phyloP scores from a whole-genome alignment of 176 grass and related monocot genomes.

The Phoenix roebelenii region DNA sequence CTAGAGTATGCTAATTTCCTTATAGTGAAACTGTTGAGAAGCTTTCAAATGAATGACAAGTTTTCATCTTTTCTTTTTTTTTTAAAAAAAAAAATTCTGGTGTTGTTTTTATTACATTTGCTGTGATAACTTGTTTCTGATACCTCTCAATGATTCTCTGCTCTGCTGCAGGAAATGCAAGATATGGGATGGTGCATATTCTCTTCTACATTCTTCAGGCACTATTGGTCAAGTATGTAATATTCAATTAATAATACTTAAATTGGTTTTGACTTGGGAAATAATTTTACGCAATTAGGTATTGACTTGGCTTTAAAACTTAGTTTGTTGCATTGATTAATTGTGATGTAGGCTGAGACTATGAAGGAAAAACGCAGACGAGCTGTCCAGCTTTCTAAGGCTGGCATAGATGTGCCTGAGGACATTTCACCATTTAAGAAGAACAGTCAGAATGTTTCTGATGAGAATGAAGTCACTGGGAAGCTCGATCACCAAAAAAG shows the following conservation, averaged over 20 bases:
- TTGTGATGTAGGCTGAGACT: slow-evolving; percentile 54
- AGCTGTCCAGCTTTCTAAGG: slow-evolving; percentile 61
- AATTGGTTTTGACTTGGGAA: no score
- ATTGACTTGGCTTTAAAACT: slow-evolving; percentile 7
- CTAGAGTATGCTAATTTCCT: slow-evolving; percentile 40
- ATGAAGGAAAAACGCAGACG: slow-evolving; percentile 74
- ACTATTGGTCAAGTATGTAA: slow-evolving; percentile 72
- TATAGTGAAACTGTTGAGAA: no score
- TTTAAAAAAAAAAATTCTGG: no score
- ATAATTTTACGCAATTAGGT: neutral
- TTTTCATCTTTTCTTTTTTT: neutral
- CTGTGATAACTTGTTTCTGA: neutral
- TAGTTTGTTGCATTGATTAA: slow-evolving; percentile 1
- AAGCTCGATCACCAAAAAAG: slow-evolving; percentile 14
- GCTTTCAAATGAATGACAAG: no score
- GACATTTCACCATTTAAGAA: slow-evolving; percentile 55
- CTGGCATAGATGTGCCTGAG: slow-evolving; percentile 61
- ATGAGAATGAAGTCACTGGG: slow-evolving; percentile 7
- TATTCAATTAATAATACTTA: neutral
- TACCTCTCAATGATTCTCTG: neutral
- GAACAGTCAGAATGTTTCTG: slow-evolving; percentile 7
- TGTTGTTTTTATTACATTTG: neutral
- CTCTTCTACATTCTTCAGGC: slow-evolving; percentile 72
- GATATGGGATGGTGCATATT: slow-evolving; percentile 54
- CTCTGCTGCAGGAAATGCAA: slow-evolving; percentile 53